Evolutionary conservation across 805 yeast species (phyloP).

Genomic region (Suhomyces pyralidae): DNA sequence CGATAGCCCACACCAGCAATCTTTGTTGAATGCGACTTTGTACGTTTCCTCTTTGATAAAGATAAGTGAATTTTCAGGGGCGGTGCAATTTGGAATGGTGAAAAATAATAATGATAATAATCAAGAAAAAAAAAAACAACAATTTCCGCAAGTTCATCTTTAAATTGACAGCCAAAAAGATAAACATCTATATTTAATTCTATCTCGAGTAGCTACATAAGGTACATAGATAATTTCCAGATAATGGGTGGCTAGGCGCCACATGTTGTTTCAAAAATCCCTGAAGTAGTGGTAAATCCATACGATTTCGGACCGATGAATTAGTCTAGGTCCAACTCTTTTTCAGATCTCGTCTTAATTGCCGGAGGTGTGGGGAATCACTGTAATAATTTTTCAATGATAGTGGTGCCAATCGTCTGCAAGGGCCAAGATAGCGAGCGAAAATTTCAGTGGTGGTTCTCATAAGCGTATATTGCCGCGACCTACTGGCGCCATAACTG

Average conservation of each 20-base stretch:
- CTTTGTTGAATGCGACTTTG: not conserved
- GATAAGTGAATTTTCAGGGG: slow-evolving; percentile 1
- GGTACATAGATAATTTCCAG: not conserved
- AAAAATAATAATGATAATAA: not conserved
- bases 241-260: not conserved
- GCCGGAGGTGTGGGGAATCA: not conserved
- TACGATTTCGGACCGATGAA: not conserved
- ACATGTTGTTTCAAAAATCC: not conserved
- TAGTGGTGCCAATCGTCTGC: not conserved
- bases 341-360: too few relatives aligned
- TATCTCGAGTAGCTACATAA: not conserved
- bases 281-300: too few relatives aligned
- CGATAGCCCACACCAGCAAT: slow-evolving; percentile 1
- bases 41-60: not conserved
- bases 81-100: not conserved
- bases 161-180: not conserved
- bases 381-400: not conserved
- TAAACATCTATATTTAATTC: not conserved
- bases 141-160: not conserved
- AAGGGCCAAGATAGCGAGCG: not conserved
- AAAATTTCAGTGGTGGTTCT: not conserved
- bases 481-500: not conserved
- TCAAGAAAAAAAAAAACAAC: not conserved
- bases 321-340: not conserved
- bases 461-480: too few relatives aligned